Base-by-base conservation (phyloP, 129 eudicot species). In the Deinandra increscens region DNA sequence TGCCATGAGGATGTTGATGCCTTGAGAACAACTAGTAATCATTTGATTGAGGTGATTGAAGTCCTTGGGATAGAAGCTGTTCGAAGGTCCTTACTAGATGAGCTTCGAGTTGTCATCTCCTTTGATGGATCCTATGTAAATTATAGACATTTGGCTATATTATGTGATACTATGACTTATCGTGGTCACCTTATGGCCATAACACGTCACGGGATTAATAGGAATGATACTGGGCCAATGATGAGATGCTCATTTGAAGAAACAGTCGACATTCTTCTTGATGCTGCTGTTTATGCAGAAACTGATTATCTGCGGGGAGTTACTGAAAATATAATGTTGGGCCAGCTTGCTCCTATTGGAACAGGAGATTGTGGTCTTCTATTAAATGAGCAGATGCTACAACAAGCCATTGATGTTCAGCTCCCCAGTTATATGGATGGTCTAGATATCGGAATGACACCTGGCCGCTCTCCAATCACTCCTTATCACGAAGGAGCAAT, bases 201-300 rank as follows among this genome's bases (percentile, higher is more conserved):
- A 7, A 92, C 98, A 55, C 98, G 98, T 59, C 98, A 92, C 19
- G 98, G 98, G 5, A 88, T 92, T 50, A 92, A 92, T 62, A 78
- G 98, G 49, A 92, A 89, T 15, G 96, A 88, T 49, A 92, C 98
- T 0, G 98, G 98, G 11, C 96, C 98, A 3, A 81, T 92, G 98
- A 92, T 92, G 98, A 84, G 96, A 53, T 92, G 98, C 74, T 92
- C 98, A n/a, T 92, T 92, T 63, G 98, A 92, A 75, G 98, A 92
- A 72, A 92, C 98, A 1, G 96, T 88, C 14, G 98, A 88, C 66
- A 92, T 92, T 75, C 95, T 92, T 20, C 96, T 92, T 9, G 98
- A 92, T 79, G 98, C 98, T 44, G 98, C 98, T n/a, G 96, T 92
- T 0, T 92, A 78, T 68, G 98, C 98, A 0, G 98, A 92, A 60